Conservation (phyloP, 495 filamentous ascomycete species). For the Penicillium parvum region DNA sequence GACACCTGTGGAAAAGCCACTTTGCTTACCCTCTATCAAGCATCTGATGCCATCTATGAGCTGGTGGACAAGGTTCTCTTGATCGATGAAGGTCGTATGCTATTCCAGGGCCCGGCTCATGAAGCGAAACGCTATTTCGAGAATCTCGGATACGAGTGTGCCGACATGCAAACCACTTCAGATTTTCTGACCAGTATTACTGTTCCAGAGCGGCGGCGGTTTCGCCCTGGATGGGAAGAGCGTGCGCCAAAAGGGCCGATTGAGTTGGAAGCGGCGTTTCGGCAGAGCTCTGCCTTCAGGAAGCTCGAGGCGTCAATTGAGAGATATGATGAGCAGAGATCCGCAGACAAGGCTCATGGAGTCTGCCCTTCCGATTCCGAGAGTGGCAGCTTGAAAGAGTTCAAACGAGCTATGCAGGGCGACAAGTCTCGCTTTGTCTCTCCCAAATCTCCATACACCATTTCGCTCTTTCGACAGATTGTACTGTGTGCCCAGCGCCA, state of each 20-base stretch:
- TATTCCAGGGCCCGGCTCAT: slow-evolving; percentile 69
- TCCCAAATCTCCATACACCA: slow-evolving; percentile 50
- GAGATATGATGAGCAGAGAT: slow-evolving; percentile 41
- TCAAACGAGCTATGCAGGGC: slow-evolving; percentile 39
- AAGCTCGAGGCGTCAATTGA: slow-evolving; percentile 45
- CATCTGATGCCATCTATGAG: slow-evolving; percentile 75
- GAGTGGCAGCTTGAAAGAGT: slow-evolving; percentile 41
- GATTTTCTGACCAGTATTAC: slow-evolving; percentile 84
- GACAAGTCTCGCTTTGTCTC: slow-evolving; percentile 40
- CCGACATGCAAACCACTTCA: slow-evolving; percentile 72
- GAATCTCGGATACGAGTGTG: slow-evolving; percentile 70
- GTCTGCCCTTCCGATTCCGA: slow-evolving; percentile 32
- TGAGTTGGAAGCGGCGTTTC: slow-evolving; percentile 59
- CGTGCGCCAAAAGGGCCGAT: slow-evolving; percentile 63
- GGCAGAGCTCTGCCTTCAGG: slow-evolving; percentile 44
- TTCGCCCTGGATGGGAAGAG: slow-evolving; percentile 60
- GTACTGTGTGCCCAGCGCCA: slow-evolving; percentile 59
- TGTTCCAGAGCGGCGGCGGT: slow-evolving; percentile 58
- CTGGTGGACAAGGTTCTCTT: slow-evolving; percentile 84
- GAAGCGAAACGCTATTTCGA: slow-evolving; percentile 77
- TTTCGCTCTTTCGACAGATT: slow-evolving; percentile 60
- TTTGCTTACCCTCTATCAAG: slow-evolving; percentile 77
- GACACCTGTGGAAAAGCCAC: slow-evolving; percentile 74
- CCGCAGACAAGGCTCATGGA: slow-evolving; percentile 26
- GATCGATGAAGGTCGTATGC: slow-evolving; percentile 71